Evolutionary conservation across 2,329 filamentous ascomycete species (phyloP), one percentile per base, ranked within the genome.

Genomic region (Waltergamsia citrina): DNA sequence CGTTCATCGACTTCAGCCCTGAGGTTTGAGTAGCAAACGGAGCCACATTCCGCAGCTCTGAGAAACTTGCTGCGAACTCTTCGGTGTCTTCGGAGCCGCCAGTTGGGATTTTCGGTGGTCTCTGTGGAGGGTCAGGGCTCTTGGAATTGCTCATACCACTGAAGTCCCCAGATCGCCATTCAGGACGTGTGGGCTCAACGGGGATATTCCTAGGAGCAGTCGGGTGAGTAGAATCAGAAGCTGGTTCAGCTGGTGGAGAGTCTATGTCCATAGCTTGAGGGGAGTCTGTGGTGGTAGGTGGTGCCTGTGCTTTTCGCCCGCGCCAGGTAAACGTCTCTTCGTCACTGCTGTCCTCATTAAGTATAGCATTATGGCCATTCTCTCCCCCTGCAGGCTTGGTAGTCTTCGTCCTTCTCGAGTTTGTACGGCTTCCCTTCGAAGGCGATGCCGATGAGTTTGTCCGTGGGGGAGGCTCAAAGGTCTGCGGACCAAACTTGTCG

Each of bases 191-290:
- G 0, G 74, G 74, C 43, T 78, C 74, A 10, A 76, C 67, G 2
- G 64, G 63, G 24, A 78, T 74, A 24, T 68, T 72, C 20, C 74
- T 64, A 15, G 63, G 62, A 22, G 26, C 46, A 35, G 41, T 50
- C 18, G 34, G 39, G 8, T 44, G 39, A 7, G 32, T 38, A 22
- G 31, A 46, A 33, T 31, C 50, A 34, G 41, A 38, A 6, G 30
- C 36, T 23, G 31, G 46, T 34, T 32, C 51, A 34, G 41, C 56
- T 47, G 38, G 43, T 23, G 73, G 71, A 5, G 69, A 64, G 44
- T 81, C 76, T 33, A 81, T 78, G 41, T 81, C 76, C 76, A 81
- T 81, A 11, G 74, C 72, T 37, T 68, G 71, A 3, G 73, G 69
- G 41, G 68, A 74, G 23, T 61, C 61, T 9, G 52, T 50, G 15